phyloP scores from a whole-genome alignment of 495 filamentous ascomycete species.

The Hyaloscypha hepaticicola region DNA sequence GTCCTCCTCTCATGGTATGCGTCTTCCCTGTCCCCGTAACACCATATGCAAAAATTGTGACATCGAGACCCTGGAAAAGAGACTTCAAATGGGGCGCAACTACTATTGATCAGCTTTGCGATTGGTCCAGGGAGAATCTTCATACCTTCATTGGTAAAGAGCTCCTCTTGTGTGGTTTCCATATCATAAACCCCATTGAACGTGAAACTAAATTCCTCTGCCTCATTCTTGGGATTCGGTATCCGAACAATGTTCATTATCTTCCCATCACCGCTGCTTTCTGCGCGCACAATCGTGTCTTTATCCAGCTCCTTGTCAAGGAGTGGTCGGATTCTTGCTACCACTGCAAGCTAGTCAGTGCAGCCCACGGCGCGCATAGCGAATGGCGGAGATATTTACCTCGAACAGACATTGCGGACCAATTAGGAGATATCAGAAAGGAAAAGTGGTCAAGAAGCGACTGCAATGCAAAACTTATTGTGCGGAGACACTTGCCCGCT shows the following conservation, averaged over 20 bases:
- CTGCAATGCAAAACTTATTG: neutral
- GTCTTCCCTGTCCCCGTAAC: conserved; percentile 97
- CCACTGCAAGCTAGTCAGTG: conserved; percentile 47
- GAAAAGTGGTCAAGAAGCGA: conserved; percentile 2
- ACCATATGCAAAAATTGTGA: conserved; percentile 94
- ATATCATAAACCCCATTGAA: conserved; percentile 93
- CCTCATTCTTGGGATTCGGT: conserved; percentile 89
- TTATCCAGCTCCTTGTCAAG: conserved; percentile 77
- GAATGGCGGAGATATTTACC: conserved; percentile 16
- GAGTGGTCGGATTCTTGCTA: conserved; percentile 86
- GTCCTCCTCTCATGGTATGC: conserved; percentile 95
- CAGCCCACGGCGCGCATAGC: neutral
- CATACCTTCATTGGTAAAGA: conserved; percentile 87
- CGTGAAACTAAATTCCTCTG: conserved; percentile 87
- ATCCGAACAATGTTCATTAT: conserved; percentile 73
- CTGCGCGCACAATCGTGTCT: conserved; percentile 77
- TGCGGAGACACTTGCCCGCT: conserved; percentile 29
- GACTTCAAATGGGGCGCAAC: conserved; percentile 71
- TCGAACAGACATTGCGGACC: conserved; percentile 30
- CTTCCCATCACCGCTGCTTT: conserved; percentile 55
- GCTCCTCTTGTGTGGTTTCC: conserved; percentile 71
- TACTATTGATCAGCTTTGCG: conserved; percentile 28
- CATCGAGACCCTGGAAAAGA: conserved; percentile 89
- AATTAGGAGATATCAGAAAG: conserved; percentile 17
- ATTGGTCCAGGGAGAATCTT: conserved; percentile 8